Percentiles rank a stretch among this genome's conserved stretches.
These are phyloP conservation scores for Peronospora destructor DNA, from an alignment of 352 stramenopile species.

Conservation along the genomic window DNA sequence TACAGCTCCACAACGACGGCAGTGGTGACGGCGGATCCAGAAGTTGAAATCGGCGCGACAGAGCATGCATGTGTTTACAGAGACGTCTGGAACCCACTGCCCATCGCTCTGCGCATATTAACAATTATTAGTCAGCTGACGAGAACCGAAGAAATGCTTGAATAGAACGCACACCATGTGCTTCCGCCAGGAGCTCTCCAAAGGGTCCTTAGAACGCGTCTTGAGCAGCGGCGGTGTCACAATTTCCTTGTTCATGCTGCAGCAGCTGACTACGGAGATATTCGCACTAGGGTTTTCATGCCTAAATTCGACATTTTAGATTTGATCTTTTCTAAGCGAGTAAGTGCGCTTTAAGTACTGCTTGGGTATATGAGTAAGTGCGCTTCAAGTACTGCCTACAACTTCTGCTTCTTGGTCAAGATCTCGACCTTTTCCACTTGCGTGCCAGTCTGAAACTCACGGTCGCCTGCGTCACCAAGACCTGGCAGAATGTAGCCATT, in stretches of 20 bases:
- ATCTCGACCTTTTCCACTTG: constrained; percentile 36
- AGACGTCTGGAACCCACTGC: constrained; percentile 81
- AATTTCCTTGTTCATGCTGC: constrained; percentile 15
- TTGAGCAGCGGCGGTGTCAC: constrained; percentile 49
- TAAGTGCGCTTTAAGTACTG: too few species aligned
- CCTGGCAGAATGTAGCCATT: constrained; percentile 78
- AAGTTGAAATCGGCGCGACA: constrained; percentile 80
- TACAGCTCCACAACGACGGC: constrained; percentile 75
- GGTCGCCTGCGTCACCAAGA: constrained; percentile 77
- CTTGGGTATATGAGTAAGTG: too few species aligned
- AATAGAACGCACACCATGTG: constrained; percentile 57
- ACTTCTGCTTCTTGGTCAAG: constrained; percentile 52
- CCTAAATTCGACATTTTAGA: not conserved
- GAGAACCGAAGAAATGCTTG: not conserved
- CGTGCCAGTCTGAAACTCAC: constrained; percentile 70
- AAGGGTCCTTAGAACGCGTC: constrained; percentile 73
- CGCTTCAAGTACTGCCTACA: constrained; percentile 18
- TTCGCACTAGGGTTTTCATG: not conserved
- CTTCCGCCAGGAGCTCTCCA: constrained; percentile 81
- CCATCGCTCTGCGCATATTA: constrained; percentile 50
- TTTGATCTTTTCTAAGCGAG: not conserved
- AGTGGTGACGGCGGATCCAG: constrained; percentile 85
- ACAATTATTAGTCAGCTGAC: not conserved
- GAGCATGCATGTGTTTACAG: constrained; percentile 72
- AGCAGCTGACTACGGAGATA: constrained; percentile 2